phyloP scores from a whole-genome alignment of 2,329 filamentous ascomycete species.

The Sclerotinia nivalis region DNA sequence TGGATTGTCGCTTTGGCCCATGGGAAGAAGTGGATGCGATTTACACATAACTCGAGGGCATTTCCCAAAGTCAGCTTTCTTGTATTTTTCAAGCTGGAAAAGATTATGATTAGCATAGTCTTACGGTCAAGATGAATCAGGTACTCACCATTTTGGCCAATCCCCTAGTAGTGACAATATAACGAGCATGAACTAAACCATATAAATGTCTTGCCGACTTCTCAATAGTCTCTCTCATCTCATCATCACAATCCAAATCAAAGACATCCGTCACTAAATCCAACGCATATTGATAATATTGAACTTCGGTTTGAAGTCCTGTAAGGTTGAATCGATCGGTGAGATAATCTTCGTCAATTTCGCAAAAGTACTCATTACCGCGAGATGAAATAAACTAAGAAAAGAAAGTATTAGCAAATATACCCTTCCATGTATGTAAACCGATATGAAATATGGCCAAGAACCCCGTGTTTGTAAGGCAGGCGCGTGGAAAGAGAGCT shows the following conservation, averaged over 20 bases:
- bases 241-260: constrained; percentile 97
- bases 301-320: constrained; percentile 93
- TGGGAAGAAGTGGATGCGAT: constrained; percentile 87
- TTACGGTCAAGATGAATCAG: background rate
- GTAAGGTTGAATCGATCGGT: constrained; percentile 98
- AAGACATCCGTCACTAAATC: constrained; percentile 98
- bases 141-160: constrained; percentile 86
- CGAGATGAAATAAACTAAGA: constrained; percentile 91
- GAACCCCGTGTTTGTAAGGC: background rate
- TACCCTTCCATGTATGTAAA: background rate
- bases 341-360: constrained; percentile 98
- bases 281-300: constrained; percentile 98
- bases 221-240: constrained; percentile 97
- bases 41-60: constrained; percentile 96
- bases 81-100: constrained; percentile 91
- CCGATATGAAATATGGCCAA: constrained; percentile 18
- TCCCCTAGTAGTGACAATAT: constrained; percentile 93
- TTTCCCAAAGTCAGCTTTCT: constrained; percentile 96
- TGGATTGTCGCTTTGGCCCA: constrained; percentile 88
- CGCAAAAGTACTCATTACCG: constrained; percentile 99
- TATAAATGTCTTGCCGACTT: constrained; percentile 96
- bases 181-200: constrained; percentile 91
- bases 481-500: background rate
- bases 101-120: constrained; percentile 27
- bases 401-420: constrained; percentile 21